Evolutionary conservation across 2,329 filamentous ascomycete genomes (phyloP), one percentile per base, ranked within the genome.

Genomic region (Rutstroemia sp.): DNA sequence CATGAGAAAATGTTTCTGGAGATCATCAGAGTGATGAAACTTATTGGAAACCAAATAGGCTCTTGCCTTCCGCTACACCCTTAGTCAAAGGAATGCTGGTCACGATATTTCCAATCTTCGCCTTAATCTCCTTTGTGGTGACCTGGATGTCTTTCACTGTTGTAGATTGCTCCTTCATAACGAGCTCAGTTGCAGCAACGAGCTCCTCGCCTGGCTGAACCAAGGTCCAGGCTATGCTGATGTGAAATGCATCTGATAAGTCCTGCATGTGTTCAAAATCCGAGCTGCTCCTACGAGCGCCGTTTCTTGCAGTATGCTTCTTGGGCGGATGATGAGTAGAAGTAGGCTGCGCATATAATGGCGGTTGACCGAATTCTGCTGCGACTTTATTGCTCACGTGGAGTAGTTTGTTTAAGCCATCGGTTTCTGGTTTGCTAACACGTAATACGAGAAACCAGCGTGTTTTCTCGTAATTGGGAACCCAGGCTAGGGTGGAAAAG

Each of bases 181-280:
- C 60, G 3, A 60, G 57, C 3, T 68, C 64, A 0, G 76, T 78
- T 25, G 65, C 65, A 50, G 69, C 60, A 16, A 67, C 65, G 14
- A 79, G 65, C 37, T 78, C 75, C 3, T 72, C 57, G 5, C 70
- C 74, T 0, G 82, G 84, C 44, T 74, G 69, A 9, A 75, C 71
- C 60, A 92, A 77, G 1, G 81, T 87, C 94, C 92, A 97, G 0
- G 87, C 94, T 56, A 99, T 82, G 47, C 91, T 96, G 58, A 97
- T 75, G 71, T 99, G 94, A 67, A 96, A 96, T 21, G 80, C 82
- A 49, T 77, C 70, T 4, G 78, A 78, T 54, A 70, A 69, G 63
- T 82, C 77, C 37, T 65, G 55, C 7, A 64, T 56, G 45, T 60
- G 53, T 14, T 14, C 7, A 12, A 48, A 54, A 34, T 21, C 17